phyloP scores from a whole-genome alignment of 202 grass and related monocot genomes.

The Zoysia matrella region DNA sequence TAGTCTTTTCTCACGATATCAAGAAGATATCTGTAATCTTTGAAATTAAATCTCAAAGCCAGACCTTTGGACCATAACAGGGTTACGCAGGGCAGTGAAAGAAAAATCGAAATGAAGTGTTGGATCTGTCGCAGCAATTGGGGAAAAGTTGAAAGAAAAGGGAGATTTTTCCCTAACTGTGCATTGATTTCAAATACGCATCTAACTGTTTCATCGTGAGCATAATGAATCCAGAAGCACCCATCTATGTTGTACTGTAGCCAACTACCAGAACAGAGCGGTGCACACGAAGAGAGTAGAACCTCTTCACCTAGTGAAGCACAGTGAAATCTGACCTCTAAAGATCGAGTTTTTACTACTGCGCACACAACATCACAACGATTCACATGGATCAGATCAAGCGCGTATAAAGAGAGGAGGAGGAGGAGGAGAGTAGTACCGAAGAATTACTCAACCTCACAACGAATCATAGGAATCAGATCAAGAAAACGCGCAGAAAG shows the following conservation, averaged over 20 bases:
- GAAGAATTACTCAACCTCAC: not conserved
- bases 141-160: no score
- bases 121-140: not conserved
- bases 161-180: not conserved
- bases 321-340: no score
- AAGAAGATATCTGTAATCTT: not conserved
- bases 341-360: not conserved
- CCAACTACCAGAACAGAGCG: not conserved
- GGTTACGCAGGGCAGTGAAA: not conserved
- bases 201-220: not conserved
- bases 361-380: no score
- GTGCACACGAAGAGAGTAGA: not conserved
- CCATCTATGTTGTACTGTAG: not conserved
- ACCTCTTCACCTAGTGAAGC: not conserved
- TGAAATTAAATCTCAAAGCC: not conserved
- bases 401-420: no score
- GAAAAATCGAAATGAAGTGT: not conserved
- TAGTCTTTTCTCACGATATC: not conserved
- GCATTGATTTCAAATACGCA: not conserved
- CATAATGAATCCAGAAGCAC: not conserved
- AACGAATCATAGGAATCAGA: not conserved
- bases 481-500: not conserved
- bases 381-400: no score
- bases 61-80: not conserved
- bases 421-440: no score